Evolutionary conservation across 2,329 filamentous ascomycete species (phyloP).

Genomic region (Aspergillus luchuensis): DNA sequence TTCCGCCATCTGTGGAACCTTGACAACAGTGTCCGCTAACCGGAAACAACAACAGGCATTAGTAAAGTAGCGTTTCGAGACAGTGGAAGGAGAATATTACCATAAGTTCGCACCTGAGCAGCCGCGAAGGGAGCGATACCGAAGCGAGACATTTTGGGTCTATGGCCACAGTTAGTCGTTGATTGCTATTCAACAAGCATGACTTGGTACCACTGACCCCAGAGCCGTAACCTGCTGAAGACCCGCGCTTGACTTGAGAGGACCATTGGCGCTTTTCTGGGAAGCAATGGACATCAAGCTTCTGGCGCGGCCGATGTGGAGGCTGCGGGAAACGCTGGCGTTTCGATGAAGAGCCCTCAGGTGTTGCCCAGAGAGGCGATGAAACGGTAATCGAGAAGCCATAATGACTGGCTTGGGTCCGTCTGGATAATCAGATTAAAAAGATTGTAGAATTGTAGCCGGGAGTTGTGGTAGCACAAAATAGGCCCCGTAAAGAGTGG

Average conservation of each 20-base stretch:
- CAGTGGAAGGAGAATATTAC: constrained; percentile 22
- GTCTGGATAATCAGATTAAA: not conserved
- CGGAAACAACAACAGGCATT: not conserved
- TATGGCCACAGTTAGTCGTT: not conserved
- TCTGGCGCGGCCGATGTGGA: constrained; percentile 24
- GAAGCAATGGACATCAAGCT: constrained; percentile 30
- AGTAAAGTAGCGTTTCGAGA: not conserved
- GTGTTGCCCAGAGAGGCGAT: constrained; percentile 37
- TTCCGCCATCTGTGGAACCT: constrained; percentile 97
- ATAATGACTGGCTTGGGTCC: constrained; percentile 27
- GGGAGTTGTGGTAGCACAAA: not conserved
- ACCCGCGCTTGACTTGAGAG: constrained; percentile 20
- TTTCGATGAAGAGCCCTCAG: constrained; percentile 33
- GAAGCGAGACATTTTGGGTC: constrained; percentile 24
- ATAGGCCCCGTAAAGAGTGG: not conserved
- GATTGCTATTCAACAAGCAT: not conserved
- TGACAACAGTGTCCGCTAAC: constrained; percentile 76
- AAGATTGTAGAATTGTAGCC: not conserved
- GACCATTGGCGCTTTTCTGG: constrained; percentile 16
- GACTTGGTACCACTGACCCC: constrained; percentile 25
- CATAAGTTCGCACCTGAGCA: constrained; percentile 41
- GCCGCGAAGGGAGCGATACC: constrained; percentile 29
- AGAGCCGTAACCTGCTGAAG: constrained; percentile 27
- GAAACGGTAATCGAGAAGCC: constrained; percentile 43
- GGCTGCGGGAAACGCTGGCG: constrained; percentile 29